Base-by-base conservation (phyloP, 495 filamentous ascomycete genomes). In the Trichocladium uniseriatum region DNA sequence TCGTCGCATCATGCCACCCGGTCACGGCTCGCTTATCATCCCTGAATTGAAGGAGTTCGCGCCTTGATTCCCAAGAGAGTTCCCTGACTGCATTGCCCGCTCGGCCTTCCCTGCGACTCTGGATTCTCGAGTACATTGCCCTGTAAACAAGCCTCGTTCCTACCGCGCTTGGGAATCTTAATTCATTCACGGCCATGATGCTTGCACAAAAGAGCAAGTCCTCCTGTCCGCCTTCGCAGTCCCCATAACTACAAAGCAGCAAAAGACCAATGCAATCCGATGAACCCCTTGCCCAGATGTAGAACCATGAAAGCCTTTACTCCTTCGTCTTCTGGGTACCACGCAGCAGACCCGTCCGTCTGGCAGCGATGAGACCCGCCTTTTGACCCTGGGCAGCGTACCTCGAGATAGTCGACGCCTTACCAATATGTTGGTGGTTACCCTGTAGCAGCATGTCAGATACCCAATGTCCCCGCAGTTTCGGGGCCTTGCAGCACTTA, bases 361-460 rank as follows among this genome's bases (percentile, higher is more conserved):
- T 79, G 72, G 92, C 92, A 70, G 92, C 92, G 78, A 99, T 99
- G 68, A 96, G 89, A 95, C 92, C 92, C 67, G 94, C 94, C 81
- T 99, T 99, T 81, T 99, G 92, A 86, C 92, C 92, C 72, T 87
- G 86, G 68, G 83, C 84, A 55, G 92, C 92, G 77, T 90, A 95
- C 70, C 92, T 85, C 57, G 88, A 95, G 76, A 99, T 99, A 59
- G 92, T 99, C 34, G 94, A 97, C 53, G 92, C 94, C 79, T 97
- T 97, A 84, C 92, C 92, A 67, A 99, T 99, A 78, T 99, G 92
- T 80, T 99, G 92, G 78, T 99, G 92, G 80, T 99, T 99, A 95
- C 92, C 92, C 91, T 75, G 61, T 57, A 36, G 51, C 37, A 40
- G 9, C 20, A 43, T 62, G 67, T 74, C 58, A 74, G 71, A 50